A percentile compares a stretch with the other conserved stretches of the same genome.
These are phyloP conservation scores for Abelmoschus esculentus DNA, from an alignment of 345 rosid genomes.

Conservation along the genomic window DNA sequence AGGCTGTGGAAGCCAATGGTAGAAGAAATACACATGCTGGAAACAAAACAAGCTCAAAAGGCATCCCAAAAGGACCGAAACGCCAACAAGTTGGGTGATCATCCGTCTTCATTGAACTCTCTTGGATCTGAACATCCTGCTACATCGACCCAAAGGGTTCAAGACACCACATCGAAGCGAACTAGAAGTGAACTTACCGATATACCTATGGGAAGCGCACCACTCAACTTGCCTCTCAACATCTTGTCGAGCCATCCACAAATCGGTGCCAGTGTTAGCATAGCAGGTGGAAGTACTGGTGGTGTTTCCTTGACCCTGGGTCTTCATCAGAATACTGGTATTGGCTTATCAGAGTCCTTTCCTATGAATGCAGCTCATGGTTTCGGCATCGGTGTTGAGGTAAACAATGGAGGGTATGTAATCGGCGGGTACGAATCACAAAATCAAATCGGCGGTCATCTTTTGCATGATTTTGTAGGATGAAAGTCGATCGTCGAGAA, in stretches of 20 bases:
- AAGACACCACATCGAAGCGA: constrained; percentile 35
- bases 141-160: constrained; percentile 29
- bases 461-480: constrained; percentile 86
- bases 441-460: constrained; percentile 66
- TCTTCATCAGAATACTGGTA: constrained; percentile 63
- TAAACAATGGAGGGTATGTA: constrained; percentile 36
- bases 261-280: constrained; percentile 28
- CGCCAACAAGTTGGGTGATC: constrained; percentile 27
- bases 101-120: constrained; percentile 18
- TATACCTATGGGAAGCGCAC: constrained; percentile 25
- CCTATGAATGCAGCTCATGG: constrained; percentile 61
- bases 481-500: constrained; percentile 18
- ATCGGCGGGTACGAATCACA: constrained; percentile 54
- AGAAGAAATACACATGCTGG: constrained; percentile 80
- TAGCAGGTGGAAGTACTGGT: constrained; percentile 32
- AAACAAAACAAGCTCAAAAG: constrained; percentile 50
- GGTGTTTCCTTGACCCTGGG: constrained; percentile 76
- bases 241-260: constrained; percentile 33
- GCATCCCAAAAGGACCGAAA: constrained; percentile 39
- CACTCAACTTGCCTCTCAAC: constrained; percentile 23
- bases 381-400: constrained; percentile 41
- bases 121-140: constrained; percentile 25
- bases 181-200: constrained; percentile 37
- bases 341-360: constrained; percentile 54
- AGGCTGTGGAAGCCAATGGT: constrained; percentile 98